These are phyloP conservation scores for Ceratocystis destructans DNA, from an alignment of 2,329 filamentous ascomycete genomes.

Conservation along the genomic window DNA sequence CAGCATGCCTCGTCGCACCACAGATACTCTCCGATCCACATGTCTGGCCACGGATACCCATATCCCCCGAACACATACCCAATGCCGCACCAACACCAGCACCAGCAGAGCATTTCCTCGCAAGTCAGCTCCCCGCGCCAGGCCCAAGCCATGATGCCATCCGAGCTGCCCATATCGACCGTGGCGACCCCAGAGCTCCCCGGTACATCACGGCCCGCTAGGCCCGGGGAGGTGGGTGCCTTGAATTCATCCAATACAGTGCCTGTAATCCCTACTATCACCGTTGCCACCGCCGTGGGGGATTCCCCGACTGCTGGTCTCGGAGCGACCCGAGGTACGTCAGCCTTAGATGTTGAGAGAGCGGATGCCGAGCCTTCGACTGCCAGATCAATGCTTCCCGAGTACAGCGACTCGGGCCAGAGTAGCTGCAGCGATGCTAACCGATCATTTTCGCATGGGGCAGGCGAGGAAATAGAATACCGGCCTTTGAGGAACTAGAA, in stretches of 20 bases:
- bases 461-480: conserved; percentile 24
- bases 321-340: not conserved
- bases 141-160: not conserved
- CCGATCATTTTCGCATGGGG: conserved; percentile 25
- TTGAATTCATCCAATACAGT: not conserved
- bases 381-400: not conserved
- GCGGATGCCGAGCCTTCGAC: not conserved
- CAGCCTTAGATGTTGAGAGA: not conserved
- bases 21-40: not conserved
- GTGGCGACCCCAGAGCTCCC: not conserved
- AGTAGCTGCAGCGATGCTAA: not conserved
- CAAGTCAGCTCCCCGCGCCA: not conserved
- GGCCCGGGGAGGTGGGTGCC: not conserved
- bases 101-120: not conserved
- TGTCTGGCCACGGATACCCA: not conserved
- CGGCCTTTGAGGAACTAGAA: conserved; percentile 21
- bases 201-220: not conserved
- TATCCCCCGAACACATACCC: not conserved
- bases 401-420: not conserved
- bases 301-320: not conserved
- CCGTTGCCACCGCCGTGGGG: not conserved
- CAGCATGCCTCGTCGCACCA: not conserved
- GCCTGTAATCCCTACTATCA: not conserved
- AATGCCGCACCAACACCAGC: not conserved
- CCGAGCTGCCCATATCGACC: not conserved